Evolutionary conservation across 148 eudicot species (phyloP), one percentile per base, ranked within the genome.

Genomic region (Rhododendron griersonianum): DNA sequence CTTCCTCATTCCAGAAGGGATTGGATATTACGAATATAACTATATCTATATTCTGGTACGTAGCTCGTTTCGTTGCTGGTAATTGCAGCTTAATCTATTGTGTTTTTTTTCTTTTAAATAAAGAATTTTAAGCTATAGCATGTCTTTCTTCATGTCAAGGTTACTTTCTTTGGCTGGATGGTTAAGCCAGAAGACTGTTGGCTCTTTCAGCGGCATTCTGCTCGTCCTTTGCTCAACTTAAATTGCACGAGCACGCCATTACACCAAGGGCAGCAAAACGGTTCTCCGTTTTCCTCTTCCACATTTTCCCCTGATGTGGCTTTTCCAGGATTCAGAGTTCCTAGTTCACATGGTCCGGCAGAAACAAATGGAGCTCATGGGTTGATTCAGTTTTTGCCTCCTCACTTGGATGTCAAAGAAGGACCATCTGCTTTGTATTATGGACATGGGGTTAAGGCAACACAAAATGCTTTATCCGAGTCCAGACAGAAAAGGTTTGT

Each of bases 91-190:
- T 50, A 1, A 23, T 65, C 33, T 25, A 65, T 65, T 2, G 7
- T 59, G 30, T 84, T 23, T 15, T 15, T 61, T 73, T 30, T 67
- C 23, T 9, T 51, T 35, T 41, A 11, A 11, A 75, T 39, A 8
- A 3, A 18, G 37, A n/a, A 35, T 57, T 57, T 35, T n/a, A 13
- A 65, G 51, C 69, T 76, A 83, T 79, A 71, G 21, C 74, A 10
- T 18, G 35, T 83, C 71, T 35, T 61, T 87, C 79, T 88, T 35
- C 65, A 19, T 81, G 48, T 45, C 14, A 80, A 93, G 95, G 94
- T 94, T 81, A 81, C 61, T 88, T 87, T 85, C 83, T 90, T 90
- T 88, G 82, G 91, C 90, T 90, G 88, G 84, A 94, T 94, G 98
- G 85, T 92, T 84, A 90, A 89, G 85, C 83, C 91, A 47, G 81